Conservation (phyloP, 768 basidiomycete genomes). For the Chlorophyllum brunneum region DNA sequence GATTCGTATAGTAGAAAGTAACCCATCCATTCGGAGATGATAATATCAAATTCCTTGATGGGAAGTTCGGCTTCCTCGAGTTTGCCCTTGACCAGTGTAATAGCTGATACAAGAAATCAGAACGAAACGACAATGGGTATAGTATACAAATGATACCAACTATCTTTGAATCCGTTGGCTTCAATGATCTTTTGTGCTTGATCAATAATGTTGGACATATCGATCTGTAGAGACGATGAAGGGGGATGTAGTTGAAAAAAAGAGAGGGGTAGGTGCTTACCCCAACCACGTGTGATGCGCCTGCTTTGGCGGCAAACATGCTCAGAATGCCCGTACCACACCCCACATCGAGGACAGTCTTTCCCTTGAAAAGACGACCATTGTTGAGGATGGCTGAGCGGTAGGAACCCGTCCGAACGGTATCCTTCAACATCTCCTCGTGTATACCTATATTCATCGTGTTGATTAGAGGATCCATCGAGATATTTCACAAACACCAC, state of each 20-base stretch:
- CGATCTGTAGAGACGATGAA: constrained; percentile 57
- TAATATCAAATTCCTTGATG: constrained; percentile 92
- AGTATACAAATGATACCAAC: constrained; percentile 40
- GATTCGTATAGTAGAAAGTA: constrained; percentile 99
- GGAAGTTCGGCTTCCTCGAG: constrained; percentile 91
- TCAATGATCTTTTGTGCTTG: constrained; percentile 97
- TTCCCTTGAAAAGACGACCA: constrained; percentile 91
- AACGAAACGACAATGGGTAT: constrained; percentile 2
- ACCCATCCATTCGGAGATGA: constrained; percentile 99
- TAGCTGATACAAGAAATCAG: constrained; percentile 46
- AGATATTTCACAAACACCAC: constrained; percentile 19
- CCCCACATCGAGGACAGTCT: constrained; percentile 96
- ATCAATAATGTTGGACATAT: constrained; percentile 99
- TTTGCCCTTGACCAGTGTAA: constrained; percentile 96
- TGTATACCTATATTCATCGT: constrained; percentile 71
- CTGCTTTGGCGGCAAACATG: constrained; percentile 97
- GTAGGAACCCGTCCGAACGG: constrained; percentile 93
- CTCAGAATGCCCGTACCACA: constrained; percentile 98
- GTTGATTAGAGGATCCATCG: not conserved
- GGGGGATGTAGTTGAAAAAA: constrained; percentile 9
- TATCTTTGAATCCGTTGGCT: constrained; percentile 93
- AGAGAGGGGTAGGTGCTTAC: constrained; percentile 32
- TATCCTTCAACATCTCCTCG: constrained; percentile 99
- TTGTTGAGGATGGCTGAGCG: constrained; percentile 93
- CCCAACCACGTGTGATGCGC: constrained; percentile 90